Base-by-base conservation (phyloP, 1,139 yeast species). In the Taphrina communis region DNA sequence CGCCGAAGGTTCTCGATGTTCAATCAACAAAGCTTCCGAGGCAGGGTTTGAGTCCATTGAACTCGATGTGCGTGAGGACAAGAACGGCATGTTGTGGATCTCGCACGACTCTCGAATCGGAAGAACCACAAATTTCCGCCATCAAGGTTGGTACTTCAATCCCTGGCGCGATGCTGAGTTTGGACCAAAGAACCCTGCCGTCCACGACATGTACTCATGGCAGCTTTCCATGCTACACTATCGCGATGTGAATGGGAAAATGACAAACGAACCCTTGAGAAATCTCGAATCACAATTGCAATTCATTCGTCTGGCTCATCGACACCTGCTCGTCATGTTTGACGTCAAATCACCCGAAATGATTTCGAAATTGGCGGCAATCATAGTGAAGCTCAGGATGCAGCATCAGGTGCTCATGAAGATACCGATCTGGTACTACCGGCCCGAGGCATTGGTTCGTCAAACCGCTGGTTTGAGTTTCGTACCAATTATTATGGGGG, bases 31-130 rank as follows among this genome's bases (percentile, higher is more conserved):
- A 36, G 58, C 58, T 11, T 41, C 25, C 3, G 42, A 38, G n/a
- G 41, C 42, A 17, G 58, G 42, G 4, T 53, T 35, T 9, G 58
- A 53, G 12, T 11, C 42, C 2, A 31, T 53, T 1, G 58, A 53
- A 8, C 25, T 53, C 17, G 58, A 53, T 21, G 42, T 38, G 9
- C 58, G 58, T 1, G 42, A 17, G 25, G 58, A 53, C 35, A 53
- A 53, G 25, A n/a, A n/a, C 17, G 58, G 58, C 17, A 38, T 36
- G 42, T 42, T 53, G 11, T 53, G 58, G 58, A 12, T 38, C 41
- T 7, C 58, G 44, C 58, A 53, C 58, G 58, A 53, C 44, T 14
- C 42, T 1, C 58, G 58, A 14, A 25, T 38, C 1, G 58, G 58
- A 11, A 2, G 58, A 17, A 53, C 58, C 14, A 36, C 58, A 14